Percentiles rank a stretch among this genome's conserved stretches.
Conservation (phyloP, 2,329 filamentous ascomycete genomes). For the Xylaria arbuscula region DNA sequence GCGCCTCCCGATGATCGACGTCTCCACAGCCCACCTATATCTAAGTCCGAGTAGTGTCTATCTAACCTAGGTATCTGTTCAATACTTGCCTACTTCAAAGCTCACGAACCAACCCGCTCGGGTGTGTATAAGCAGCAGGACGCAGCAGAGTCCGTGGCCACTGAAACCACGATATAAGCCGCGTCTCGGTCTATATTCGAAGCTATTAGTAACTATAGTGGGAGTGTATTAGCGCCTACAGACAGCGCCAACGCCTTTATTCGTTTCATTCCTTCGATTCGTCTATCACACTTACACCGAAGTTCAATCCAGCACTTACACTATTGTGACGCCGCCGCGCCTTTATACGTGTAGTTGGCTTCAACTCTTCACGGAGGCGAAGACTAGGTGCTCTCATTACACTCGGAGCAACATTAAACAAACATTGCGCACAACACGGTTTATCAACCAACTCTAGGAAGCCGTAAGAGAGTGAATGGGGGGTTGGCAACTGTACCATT, state of each 20-base stretch:
- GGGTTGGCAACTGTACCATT: slow-evolving; percentile 17
- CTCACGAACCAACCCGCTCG: slow-evolving; percentile 39
- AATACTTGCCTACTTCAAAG: slow-evolving; percentile 41
- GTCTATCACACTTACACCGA: slow-evolving; percentile 23
- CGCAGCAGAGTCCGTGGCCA: slow-evolving; percentile 30
- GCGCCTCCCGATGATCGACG: slow-evolving; percentile 53
- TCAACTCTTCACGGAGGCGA: not conserved
- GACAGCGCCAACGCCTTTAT: slow-evolving; percentile 10
- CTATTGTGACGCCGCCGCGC: slow-evolving; percentile 13
- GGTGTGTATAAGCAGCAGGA: slow-evolving; percentile 32
- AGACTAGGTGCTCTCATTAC: slow-evolving; percentile 3
- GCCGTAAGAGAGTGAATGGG: slow-evolving; percentile 20
- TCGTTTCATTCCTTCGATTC: slow-evolving; percentile 14
- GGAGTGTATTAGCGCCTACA: slow-evolving; percentile 19
- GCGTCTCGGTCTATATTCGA: slow-evolving; percentile 22
- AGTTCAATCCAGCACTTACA: slow-evolving; percentile 6
- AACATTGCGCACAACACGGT: slow-evolving; percentile 5
- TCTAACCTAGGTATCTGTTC: slow-evolving; percentile 21
- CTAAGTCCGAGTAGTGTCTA: slow-evolving; percentile 31
- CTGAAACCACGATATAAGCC: slow-evolving; percentile 17
- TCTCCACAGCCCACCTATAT: slow-evolving; percentile 47
- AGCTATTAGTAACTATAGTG: slow-evolving; percentile 17
- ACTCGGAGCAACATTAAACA: not conserved
- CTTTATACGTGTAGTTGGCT: not conserved
- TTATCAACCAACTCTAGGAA: not conserved